Percentiles rank a stretch among this genome's conserved stretches.
Evolutionary conservation across 2,329 filamentous ascomycete genomes (phyloP).

Genomic region (Beauveria sp.): DNA sequence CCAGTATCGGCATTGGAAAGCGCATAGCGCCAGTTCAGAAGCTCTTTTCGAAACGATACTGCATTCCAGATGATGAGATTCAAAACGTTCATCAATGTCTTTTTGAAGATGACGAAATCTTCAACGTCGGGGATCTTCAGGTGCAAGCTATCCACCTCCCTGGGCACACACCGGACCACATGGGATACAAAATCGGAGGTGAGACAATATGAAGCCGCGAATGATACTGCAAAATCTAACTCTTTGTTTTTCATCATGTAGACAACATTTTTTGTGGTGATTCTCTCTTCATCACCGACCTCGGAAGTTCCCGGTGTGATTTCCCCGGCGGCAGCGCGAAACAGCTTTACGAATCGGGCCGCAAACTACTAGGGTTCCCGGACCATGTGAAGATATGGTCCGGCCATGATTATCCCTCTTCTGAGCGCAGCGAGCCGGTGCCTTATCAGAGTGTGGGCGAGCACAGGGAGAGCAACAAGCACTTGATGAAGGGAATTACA

Average conservation of each 20-base stretch:
- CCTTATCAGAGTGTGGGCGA: conserved; percentile 34
- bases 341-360: conserved; percentile 31
- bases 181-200: conserved; percentile 48
- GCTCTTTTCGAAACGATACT: conserved; percentile 41
- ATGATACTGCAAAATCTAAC: neutral
- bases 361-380: conserved; percentile 31
- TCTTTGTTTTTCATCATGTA: neutral
- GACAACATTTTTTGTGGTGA: conserved; percentile 40
- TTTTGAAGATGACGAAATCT: conserved; percentile 45
- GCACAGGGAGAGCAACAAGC: conserved; percentile 35
- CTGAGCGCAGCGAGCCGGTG: conserved; percentile 22
- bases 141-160: conserved; percentile 46
- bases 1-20: conserved; percentile 46
- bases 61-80: conserved; percentile 34
- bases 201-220: neutral
- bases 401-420: conserved; percentile 43
- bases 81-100: conserved; percentile 42
- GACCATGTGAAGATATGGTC: conserved; percentile 37
- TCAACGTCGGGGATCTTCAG: conserved; percentile 39
- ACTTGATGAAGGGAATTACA: conserved; percentile 29
- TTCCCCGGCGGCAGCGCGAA: conserved; percentile 40
- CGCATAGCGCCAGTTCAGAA: conserved; percentile 44
- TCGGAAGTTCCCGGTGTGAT: conserved; percentile 41
- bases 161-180: conserved; percentile 53
- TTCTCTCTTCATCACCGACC: conserved; percentile 39